phyloP scores from a whole-genome alignment of 2,329 filamentous ascomycete species.

The Cadophora luteo-olivacea region DNA sequence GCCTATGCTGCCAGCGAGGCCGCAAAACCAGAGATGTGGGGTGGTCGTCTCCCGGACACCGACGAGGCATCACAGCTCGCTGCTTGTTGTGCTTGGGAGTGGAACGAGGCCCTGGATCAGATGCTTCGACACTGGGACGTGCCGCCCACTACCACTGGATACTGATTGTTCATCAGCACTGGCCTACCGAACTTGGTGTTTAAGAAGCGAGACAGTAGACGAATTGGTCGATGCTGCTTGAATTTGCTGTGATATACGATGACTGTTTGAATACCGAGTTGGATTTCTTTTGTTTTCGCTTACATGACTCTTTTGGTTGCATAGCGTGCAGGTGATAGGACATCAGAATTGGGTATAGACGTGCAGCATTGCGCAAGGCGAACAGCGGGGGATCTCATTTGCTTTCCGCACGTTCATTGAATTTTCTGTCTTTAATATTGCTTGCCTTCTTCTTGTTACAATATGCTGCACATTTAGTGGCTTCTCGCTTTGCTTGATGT shows the following conservation, averaged over 20 bases:
- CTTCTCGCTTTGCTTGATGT: neutral
- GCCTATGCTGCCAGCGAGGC: slow-evolving; percentile 68
- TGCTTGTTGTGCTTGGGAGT: slow-evolving; percentile 69
- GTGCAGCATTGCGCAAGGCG: neutral
- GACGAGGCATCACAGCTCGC: slow-evolving; percentile 65
- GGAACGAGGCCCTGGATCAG: slow-evolving; percentile 67
- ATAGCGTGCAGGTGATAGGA: slow-evolving; percentile 22
- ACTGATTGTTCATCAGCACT: slow-evolving; percentile 42
- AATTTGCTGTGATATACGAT: neutral
- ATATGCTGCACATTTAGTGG: neutral
- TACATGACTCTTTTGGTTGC: neutral
- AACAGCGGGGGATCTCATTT: slow-evolving; percentile 15
- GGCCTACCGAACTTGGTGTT: neutral
- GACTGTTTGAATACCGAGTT: neutral
- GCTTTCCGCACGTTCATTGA: neutral
- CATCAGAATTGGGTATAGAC: neutral
- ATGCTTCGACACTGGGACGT: slow-evolving; percentile 74
- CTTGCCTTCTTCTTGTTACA: neutral
- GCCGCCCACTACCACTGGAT: slow-evolving; percentile 65
- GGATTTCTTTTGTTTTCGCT: neutral
- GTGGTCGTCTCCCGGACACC: slow-evolving; percentile 58
- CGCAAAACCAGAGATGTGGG: slow-evolving; percentile 73
- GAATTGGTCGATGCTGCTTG: neutral
- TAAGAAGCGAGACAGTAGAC: neutral
- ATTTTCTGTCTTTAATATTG: neutral